Percentiles rank a stretch among this genome's conserved stretches.
phyloP scores from a whole-genome alignment of 2,329 filamentous ascomycete genomes.

The Alternaria tenuissima region DNA sequence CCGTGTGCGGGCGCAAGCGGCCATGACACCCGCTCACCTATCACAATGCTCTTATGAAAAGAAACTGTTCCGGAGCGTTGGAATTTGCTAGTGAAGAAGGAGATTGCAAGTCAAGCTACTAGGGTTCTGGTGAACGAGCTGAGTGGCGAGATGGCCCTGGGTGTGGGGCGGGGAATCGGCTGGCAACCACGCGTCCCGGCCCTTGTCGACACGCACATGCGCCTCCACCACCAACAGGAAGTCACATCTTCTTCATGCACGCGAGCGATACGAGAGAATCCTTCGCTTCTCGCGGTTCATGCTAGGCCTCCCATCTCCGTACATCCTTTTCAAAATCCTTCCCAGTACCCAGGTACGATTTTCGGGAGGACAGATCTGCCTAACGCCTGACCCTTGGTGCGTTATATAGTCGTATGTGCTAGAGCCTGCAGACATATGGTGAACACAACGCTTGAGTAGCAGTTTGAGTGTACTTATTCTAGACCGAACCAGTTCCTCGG shows the following conservation, averaged over 20 bases:
- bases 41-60: background rate
- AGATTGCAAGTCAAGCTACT: background rate
- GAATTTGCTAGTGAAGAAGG: background rate
- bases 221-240: background rate
- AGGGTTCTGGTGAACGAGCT: background rate
- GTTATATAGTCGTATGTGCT: background rate
- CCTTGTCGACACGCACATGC: background rate
- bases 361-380: background rate
- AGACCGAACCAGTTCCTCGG: background rate
- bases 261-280: background rate
- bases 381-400: background rate
- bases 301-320: background rate
- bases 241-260: background rate
- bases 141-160: background rate
- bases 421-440: background rate
- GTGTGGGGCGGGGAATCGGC: conserved; percentile 2
- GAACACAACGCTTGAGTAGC: background rate
- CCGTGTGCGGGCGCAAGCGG: background rate
- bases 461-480: background rate
- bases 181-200: background rate
- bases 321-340: background rate
- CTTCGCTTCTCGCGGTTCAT: background rate
- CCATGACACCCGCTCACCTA: background rate
- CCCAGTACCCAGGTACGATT: background rate
- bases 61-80: background rate